Conservation (phyloP, 352 stramenopile genomes). For the Thraustochytrium sp. region DNA sequence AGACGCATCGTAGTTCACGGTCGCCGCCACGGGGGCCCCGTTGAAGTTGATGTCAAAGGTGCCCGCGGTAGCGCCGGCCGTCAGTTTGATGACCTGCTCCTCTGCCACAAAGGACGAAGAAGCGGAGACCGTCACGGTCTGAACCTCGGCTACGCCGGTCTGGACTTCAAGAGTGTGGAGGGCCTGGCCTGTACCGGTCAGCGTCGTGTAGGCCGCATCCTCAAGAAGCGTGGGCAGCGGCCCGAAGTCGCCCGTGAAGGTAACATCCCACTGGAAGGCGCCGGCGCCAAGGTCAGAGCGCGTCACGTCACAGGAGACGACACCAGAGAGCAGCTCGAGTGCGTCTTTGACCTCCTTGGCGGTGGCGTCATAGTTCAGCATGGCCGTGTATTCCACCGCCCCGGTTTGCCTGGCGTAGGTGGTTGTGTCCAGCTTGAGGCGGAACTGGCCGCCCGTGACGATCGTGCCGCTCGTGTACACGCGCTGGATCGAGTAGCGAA, state of each 20-base stretch:
- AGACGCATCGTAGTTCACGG: constrained; percentile 53
- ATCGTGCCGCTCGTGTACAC: constrained; percentile 62
- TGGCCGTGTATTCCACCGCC: constrained; percentile 64
- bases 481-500: constrained; percentile 79
- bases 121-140: constrained; percentile 80
- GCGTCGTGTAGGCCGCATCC: constrained; percentile 57
- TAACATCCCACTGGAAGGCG: constrained; percentile 18
- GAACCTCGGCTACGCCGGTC: constrained; percentile 83
- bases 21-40: constrained; percentile 54
- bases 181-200: constrained; percentile 47
- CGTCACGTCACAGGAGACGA: constrained; percentile 47
- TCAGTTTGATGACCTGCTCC: constrained; percentile 75
- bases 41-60: constrained; percentile 64
- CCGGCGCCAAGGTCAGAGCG: background rate
- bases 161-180: constrained; percentile 62
- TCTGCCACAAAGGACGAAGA: constrained; percentile 79
- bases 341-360: constrained; percentile 50
- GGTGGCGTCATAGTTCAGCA: constrained; percentile 55
- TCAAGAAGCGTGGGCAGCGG: constrained; percentile 9
- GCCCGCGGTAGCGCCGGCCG: constrained; percentile 59
- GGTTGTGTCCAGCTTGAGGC: constrained; percentile 68
- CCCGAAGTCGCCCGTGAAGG: constrained; percentile 36
- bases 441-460: constrained; percentile 57
- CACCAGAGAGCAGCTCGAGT: constrained; percentile 46
- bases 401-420: constrained; percentile 55